Conservation (phyloP, 768 basidiomycete genomes). For the Tephrocybe sp. region DNA sequence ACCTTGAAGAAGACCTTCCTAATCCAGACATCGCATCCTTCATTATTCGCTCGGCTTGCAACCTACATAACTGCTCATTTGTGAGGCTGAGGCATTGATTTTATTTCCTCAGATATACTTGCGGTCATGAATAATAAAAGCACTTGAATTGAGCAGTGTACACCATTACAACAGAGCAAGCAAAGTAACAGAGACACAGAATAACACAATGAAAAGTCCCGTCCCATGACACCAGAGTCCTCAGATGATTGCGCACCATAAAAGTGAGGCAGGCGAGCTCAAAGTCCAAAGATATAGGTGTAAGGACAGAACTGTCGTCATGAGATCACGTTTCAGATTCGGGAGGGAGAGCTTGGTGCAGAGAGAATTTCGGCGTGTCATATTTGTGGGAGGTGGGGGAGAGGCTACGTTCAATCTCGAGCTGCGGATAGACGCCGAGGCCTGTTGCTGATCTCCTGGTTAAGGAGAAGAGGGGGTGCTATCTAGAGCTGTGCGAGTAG, state of each 20-base stretch:
- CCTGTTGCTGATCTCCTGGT: background rate
- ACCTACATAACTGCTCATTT: too few relatives aligned
- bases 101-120: too few relatives aligned
- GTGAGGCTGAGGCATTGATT: too few relatives aligned
- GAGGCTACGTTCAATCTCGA: conserved; percentile 34
- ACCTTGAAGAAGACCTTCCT: too few relatives aligned
- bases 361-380: conserved; percentile 40
- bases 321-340: conserved; percentile 49
- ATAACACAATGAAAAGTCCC: too few relatives aligned
- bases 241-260: conserved; percentile 45
- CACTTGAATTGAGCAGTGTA: too few relatives aligned
- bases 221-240: conserved; percentile 44
- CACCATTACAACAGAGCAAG: too few relatives aligned
- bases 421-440: conserved; percentile 27
- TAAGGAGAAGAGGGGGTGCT: background rate
- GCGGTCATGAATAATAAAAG: too few relatives aligned
- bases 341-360: conserved; percentile 69
- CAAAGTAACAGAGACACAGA: too few relatives aligned
- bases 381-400: conserved; percentile 23
- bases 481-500: conserved; percentile 6
- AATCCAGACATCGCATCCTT: too few relatives aligned
- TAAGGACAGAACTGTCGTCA: conserved; percentile 29
- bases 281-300: conserved; percentile 13
- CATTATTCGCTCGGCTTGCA: too few relatives aligned
- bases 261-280: conserved; percentile 18